A percentile compares a stretch with the other conserved stretches of the same genome.
Evolutionary conservation across 345 rosid species (phyloP).

Genomic region (Capsella bursapastoris): DNA sequence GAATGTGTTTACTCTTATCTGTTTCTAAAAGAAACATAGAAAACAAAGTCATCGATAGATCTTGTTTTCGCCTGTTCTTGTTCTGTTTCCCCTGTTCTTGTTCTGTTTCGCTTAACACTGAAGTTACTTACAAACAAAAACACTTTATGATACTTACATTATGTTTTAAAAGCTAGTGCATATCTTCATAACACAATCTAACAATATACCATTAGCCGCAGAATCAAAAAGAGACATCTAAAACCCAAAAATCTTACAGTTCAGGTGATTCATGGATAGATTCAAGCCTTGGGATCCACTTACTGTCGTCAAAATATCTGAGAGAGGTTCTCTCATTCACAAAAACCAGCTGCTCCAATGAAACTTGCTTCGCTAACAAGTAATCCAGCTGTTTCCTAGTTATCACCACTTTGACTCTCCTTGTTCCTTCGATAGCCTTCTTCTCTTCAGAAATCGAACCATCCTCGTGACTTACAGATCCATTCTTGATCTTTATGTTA

Average conservation of each 20-base stretch:
- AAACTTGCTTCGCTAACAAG: constrained; percentile 37
- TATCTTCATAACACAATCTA: constrained; percentile 7
- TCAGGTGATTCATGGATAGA: constrained; percentile 54
- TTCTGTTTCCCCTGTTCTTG: constrained; percentile 37
- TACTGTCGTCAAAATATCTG: constrained; percentile 22
- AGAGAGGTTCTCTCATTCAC: constrained; percentile 21
- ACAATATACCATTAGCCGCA: background rate
- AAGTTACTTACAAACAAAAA: background rate
- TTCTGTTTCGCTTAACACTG: background rate
- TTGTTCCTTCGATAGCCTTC: constrained; percentile 4
- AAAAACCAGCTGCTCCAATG: constrained; percentile 29
- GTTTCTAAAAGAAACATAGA: background rate
- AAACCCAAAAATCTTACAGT: constrained; percentile 15
- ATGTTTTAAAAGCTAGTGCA: background rate
- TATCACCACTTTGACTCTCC: constrained; percentile 43
- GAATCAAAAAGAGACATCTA: background rate
- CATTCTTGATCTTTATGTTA: constrained; percentile 17
- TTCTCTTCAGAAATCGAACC: constrained; percentile 16
- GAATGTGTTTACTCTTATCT: background rate
- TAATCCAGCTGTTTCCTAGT: constrained; percentile 41
- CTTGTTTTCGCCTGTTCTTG: background rate
- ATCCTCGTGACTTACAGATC: background rate
- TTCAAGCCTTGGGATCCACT: constrained; percentile 58
- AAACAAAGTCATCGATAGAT: background rate
- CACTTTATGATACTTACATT: constrained; percentile 21